Percentiles rank a stretch among this genome's conserved stretches.
phyloP scores from a whole-genome alignment of 768 basidiomycete genomes.

The Gymnopilus junonius region DNA sequence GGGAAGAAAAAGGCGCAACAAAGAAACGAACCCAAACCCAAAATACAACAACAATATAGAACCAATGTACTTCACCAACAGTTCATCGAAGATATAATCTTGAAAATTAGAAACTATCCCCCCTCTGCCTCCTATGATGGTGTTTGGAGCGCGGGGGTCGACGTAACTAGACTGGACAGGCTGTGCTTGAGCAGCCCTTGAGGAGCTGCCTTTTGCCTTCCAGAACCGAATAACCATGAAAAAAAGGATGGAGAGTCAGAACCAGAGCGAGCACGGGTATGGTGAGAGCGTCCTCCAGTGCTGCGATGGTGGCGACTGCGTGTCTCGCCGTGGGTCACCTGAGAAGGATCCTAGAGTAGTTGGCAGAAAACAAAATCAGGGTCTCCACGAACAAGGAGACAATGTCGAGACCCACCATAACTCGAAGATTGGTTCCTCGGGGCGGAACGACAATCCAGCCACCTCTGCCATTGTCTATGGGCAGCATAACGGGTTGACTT shows the following conservation, averaged over 20 bases:
- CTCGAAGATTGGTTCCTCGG: neutral
- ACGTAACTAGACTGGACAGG: slow-evolving; percentile 2
- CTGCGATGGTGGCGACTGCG: neutral
- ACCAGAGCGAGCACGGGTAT: neutral
- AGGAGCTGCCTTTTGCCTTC: neutral
- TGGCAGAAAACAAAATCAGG: neutral
- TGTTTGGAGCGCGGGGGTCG: neutral
- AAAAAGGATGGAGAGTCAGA: neutral
- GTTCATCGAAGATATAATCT: too few species aligned
- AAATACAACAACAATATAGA: too few species aligned
- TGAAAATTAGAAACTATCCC: neutral
- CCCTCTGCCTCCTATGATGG: neutral
- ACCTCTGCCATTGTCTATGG: slow-evolving; percentile 12
- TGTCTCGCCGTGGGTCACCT: neutral
- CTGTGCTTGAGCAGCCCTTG: neutral
- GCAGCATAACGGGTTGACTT: slow-evolving; percentile 9
- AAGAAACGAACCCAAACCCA: neutral
- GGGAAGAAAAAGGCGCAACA: too few species aligned
- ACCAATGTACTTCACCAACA: too few species aligned
- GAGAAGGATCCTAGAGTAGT: neutral
- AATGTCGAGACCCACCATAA: slow-evolving; percentile 4
- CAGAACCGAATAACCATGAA: neutral
- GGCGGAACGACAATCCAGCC: slow-evolving; percentile 11
- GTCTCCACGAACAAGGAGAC: neutral
- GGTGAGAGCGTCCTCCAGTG: neutral